Conservation (phyloP, 73 alveolate species). For the Durusdinium trenchii region DNA sequence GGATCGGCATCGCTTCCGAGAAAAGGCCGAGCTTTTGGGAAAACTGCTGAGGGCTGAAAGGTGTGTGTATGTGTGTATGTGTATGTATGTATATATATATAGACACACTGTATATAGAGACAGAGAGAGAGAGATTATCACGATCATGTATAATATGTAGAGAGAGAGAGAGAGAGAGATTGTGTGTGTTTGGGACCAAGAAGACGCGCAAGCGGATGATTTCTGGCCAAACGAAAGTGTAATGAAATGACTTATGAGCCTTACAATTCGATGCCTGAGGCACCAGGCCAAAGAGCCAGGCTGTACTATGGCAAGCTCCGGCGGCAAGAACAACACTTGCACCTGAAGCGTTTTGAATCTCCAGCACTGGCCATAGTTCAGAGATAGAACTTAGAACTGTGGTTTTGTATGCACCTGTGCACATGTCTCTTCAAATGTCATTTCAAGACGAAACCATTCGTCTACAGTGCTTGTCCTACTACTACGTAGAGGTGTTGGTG, state of each 20-base stretch:
- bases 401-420: not conserved
- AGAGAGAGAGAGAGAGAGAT: not conserved
- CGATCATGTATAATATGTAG: not conserved
- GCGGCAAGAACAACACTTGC: slow-evolving; percentile 3
- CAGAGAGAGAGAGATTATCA: not conserved
- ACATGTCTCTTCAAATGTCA: not conserved
- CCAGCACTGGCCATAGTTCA: too few species aligned
- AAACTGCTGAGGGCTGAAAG: too few species aligned
- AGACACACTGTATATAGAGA: not conserved
- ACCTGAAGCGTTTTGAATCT: too few species aligned
- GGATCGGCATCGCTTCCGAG: not conserved
- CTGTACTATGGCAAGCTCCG: slow-evolving; percentile 11
- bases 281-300: slow-evolving; percentile 48
- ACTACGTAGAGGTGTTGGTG: too few species aligned
- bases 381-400: too few species aligned
- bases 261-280: not conserved
- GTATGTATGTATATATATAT: too few species aligned
- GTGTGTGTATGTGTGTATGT: too few species aligned
- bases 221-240: too few species aligned
- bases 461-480: too few species aligned
- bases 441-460: not conserved
- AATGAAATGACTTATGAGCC: not conserved
- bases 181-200: not conserved
- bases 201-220: not conserved
- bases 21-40: not conserved